Conservation (phyloP, 192 early-diverging fungal genomes). For the Backusella psychrophila region DNA sequence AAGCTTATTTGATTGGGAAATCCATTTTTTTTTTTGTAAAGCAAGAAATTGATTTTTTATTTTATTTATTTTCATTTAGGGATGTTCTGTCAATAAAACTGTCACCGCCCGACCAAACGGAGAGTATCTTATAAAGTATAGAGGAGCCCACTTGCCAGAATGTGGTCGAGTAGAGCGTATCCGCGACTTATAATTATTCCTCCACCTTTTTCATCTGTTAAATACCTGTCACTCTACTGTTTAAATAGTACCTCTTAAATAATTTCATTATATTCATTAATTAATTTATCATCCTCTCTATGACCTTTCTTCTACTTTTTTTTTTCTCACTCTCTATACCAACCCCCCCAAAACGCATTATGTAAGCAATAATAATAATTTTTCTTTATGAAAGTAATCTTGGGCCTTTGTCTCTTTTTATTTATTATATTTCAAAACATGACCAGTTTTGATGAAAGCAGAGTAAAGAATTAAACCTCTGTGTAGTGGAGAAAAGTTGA, state of each 20-base stretch:
- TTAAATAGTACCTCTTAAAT: not conserved
- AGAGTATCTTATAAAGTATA: conserved; percentile 53
- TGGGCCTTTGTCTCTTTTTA: not conserved
- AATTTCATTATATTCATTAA: not conserved
- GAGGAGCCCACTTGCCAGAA: conserved; percentile 50
- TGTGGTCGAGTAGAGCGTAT: conserved; percentile 45
- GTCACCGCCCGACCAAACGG: conserved; percentile 52
- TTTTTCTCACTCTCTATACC: not conserved
- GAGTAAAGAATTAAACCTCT: not conserved
- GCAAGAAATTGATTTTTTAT: not conserved
- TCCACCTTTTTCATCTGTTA: not conserved
- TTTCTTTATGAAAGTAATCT: not conserved
- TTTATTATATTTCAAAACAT: not conserved
- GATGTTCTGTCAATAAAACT: conserved; percentile 54
- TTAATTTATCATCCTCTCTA: conserved; percentile 3
- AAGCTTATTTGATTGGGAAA: not conserved
- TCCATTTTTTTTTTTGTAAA: not conserved
- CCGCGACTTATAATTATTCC: conserved; percentile 13
- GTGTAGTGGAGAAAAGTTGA: not conserved
- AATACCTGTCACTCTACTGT: not conserved
- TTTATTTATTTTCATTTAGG: conserved; percentile 13
- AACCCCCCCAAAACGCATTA: not conserved
- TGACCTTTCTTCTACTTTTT: not conserved
- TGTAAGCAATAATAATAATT: not conserved
- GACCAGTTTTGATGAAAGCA: not conserved